These are phyloP conservation scores for Trypanosoma caninum DNA, from an alignment of 208 protist genomes.

Conservation along the genomic window DNA sequence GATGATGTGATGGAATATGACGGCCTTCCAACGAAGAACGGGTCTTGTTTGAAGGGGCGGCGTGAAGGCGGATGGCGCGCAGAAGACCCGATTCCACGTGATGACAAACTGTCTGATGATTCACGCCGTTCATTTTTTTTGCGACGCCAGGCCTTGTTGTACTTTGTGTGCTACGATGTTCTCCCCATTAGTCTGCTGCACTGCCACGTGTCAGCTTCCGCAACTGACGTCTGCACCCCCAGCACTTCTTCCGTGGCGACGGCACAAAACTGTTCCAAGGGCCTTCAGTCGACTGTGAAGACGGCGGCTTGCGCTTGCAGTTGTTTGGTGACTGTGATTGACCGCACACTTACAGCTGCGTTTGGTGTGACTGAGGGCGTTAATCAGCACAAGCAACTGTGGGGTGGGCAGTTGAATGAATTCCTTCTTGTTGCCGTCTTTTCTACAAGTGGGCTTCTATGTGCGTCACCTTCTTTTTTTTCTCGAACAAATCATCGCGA, in stretches of 20 bases:
- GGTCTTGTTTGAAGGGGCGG: not conserved
- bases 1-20: constrained; percentile 29
- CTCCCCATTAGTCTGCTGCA: constrained; percentile 35
- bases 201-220: constrained; percentile 1
- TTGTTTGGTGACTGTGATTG: constrained; percentile 19
- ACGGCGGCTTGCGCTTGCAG: constrained; percentile 7
- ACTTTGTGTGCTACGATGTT: constrained; percentile 43
- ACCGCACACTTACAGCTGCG: constrained; percentile 22
- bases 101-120: not conserved
- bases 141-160: constrained; percentile 48
- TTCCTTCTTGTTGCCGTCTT: constrained; percentile 40
- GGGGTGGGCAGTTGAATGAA: not conserved
- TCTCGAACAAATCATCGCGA: constrained; percentile 29
- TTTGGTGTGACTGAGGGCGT: not conserved
- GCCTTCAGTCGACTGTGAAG: constrained; percentile 6
- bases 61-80: constrained; percentile 4
- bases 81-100: not conserved
- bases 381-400: constrained; percentile 13
- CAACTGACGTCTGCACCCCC: not conserved
- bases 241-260: constrained; percentile 1
- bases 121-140: not conserved
- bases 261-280: not conserved
- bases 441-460: constrained; percentile 55
- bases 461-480: constrained; percentile 39
- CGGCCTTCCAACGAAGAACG: constrained; percentile 3